Evolutionary conservation across 2,329 filamentous ascomycete species (phyloP).

Genomic region (Clarireedia monteithiana): DNA sequence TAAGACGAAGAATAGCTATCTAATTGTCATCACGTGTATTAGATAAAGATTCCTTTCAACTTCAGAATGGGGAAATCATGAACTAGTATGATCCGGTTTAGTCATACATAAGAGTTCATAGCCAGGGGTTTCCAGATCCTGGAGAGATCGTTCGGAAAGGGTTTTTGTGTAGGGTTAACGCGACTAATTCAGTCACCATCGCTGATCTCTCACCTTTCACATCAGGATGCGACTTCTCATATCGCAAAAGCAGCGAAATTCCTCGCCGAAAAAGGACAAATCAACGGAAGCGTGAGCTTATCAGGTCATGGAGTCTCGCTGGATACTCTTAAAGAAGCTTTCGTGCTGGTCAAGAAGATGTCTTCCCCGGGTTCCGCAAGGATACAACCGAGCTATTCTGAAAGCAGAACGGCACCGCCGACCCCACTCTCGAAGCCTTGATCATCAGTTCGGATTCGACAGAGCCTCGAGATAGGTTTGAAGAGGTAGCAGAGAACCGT

Average conservation of each 20-base stretch:
- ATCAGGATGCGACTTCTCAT: constrained; percentile 16
- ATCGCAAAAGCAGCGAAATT: constrained; percentile 31
- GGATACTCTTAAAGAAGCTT: constrained; percentile 35
- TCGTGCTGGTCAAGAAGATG: constrained; percentile 36
- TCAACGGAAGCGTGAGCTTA: constrained; percentile 40
- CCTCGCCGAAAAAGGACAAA: constrained; percentile 34
- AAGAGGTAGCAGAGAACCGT: constrained; percentile 6
- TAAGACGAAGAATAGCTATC: too few relatives aligned
- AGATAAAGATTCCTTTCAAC: too few relatives aligned
- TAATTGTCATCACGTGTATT: too few relatives aligned
- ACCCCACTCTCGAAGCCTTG: constrained; percentile 37
- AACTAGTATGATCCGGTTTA: too few relatives aligned
- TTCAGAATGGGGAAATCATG: too few relatives aligned
- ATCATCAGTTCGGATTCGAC: constrained; percentile 40
- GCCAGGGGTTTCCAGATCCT: too few relatives aligned
- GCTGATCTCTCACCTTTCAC: constrained; percentile 20
- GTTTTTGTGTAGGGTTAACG: too few relatives aligned
- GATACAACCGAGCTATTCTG: constrained; percentile 43
- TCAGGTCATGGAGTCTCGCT: constrained; percentile 38
- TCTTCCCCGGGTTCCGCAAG: constrained; percentile 37
- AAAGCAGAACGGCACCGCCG: constrained; percentile 36
- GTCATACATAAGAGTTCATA: too few relatives aligned
- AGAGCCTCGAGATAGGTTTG: constrained; percentile 32
- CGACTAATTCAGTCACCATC: constrained; percentile 10
- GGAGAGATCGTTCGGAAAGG: too few relatives aligned